These are phyloP conservation scores for Phytopythium delawarense DNA, from an alignment of 352 stramenopile species.

Conservation along the genomic window DNA sequence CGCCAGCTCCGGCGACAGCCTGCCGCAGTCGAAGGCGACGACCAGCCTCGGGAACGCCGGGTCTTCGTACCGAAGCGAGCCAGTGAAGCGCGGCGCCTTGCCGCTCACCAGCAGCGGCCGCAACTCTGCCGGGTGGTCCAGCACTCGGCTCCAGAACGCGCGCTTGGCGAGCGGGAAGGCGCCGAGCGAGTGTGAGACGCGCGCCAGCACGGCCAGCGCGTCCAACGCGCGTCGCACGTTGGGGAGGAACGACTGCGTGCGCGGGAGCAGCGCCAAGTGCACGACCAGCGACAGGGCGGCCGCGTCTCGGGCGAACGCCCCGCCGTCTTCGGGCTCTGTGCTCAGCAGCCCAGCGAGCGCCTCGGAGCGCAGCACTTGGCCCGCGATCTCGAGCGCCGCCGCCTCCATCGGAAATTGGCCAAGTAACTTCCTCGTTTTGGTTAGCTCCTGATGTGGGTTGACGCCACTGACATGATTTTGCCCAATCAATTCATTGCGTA, in stretches of 20 bases:
- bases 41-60: conserved; percentile 28
- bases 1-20: conserved; percentile 19
- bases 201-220: conserved; percentile 14
- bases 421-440: too few relatives aligned
- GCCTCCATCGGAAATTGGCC: not conserved
- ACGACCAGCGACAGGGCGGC: conserved; percentile 25
- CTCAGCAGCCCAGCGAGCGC: conserved; percentile 1
- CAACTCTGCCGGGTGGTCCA: conserved; percentile 16
- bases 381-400: not conserved
- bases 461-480: too few relatives aligned
- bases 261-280: conserved; percentile 13
- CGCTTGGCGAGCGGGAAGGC: conserved; percentile 30
- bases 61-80: conserved; percentile 18
- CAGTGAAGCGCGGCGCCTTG: not conserved
- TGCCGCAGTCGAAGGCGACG: conserved; percentile 26
- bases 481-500: too few relatives aligned
- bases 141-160: conserved; percentile 28
- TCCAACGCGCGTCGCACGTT: conserved; percentile 5
- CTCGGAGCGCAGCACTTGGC: not conserved
- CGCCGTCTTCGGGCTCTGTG: not conserved
- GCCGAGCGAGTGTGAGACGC: conserved; percentile 23
- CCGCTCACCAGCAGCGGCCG: not conserved
- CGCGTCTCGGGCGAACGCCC: not conserved
- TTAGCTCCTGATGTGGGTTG: too few relatives aligned
- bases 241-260: not conserved